phyloP scores from a whole-genome alignment of 2,329 filamentous ascomycete genomes.

The Hawksworthiomyces lignivorus region DNA sequence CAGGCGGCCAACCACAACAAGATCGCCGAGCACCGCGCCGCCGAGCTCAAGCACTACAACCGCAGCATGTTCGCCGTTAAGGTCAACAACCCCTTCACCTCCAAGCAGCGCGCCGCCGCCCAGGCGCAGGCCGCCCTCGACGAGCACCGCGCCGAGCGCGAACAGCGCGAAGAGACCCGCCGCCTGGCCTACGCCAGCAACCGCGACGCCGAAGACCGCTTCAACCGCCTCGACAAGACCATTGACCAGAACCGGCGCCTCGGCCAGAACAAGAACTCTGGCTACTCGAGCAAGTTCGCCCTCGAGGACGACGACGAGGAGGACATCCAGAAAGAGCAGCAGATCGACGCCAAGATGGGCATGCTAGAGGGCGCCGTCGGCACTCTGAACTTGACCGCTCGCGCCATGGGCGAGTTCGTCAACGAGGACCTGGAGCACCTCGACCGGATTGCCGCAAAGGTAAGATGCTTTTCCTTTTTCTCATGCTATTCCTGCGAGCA shows the following conservation, averaged over 20 bases:
- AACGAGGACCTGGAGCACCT: slow-evolving; percentile 63
- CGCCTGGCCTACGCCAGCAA: slow-evolving; percentile 12
- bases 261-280: slow-evolving; percentile 31
- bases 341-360: slow-evolving; percentile 52
- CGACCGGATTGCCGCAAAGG: slow-evolving; percentile 71
- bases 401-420: slow-evolving; percentile 39
- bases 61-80: slow-evolving; percentile 85
- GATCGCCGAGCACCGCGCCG: slow-evolving; percentile 69
- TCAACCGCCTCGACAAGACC: slow-evolving; percentile 50
- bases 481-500: not conserved
- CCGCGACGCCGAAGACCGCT: slow-evolving; percentile 42
- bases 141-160: slow-evolving; percentile 58
- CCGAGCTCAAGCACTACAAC: slow-evolving; percentile 78
- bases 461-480: slow-evolving; percentile 25
- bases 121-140: slow-evolving; percentile 63
- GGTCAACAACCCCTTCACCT: slow-evolving; percentile 69
- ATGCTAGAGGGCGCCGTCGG: slow-evolving; percentile 64
- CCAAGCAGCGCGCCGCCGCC: slow-evolving; percentile 53
- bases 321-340: slow-evolving; percentile 19
- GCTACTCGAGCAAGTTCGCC: slow-evolving; percentile 14
- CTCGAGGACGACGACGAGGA: slow-evolving; percentile 19
- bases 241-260: slow-evolving; percentile 50
- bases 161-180: slow-evolving; percentile 54
- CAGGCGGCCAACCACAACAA: slow-evolving; percentile 68
- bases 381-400: slow-evolving; percentile 53